Base-by-base conservation (phyloP, 352 stramenopile genomes). In the Phytopythium ostracodes region DNA sequence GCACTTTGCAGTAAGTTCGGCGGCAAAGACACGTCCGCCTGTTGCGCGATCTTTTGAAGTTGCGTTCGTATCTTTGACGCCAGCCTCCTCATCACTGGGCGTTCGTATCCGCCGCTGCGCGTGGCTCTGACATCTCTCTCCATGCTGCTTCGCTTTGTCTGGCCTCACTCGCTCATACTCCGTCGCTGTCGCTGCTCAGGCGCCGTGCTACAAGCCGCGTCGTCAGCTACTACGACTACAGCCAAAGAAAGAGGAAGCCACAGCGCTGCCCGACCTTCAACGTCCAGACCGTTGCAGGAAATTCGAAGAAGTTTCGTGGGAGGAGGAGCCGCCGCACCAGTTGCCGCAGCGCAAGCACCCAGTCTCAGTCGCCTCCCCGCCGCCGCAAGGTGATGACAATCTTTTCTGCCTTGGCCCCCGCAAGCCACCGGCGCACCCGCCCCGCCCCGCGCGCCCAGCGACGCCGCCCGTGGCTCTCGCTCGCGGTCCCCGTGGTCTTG, bases 401-500 rank as follows among this genome's bases (percentile, higher is more conserved):
- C 60, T 66, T 71, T 76, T 76, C 66, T 43, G 49, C 69, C 29
- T 44, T 11, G 1, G 6, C 53, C 5, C 60, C 72, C 38, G 71
- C 72, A 62, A 56, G 65, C 36, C 43, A 31, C 5, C 55, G 69
- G 55, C 65, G 60, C 55, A 25, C 36, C 3, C 53, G 40, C 25
- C 36, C 55, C 24, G 24, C 55, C 12, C 55, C 24, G 5, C 38
- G 40, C 36, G 24, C 20, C n/a, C 10, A 4, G n/a, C 68, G 65
- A 46, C 69, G 62, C 27, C 65, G 59, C 38, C 64, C 69, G 55
- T 63, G 66, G 42, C 12, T 73, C 38, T 42, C 70, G 61, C 61
- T 72, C 40, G 70, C 67, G 36, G 49, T 72, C n/a, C 66, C 66
- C n/a, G 43, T 72, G 60, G 60, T 72, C 24, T 58, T 72, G 56